A percentile compares a stretch with the other conserved stretches of the same genome.
phyloP scores from a whole-genome alignment of 2,329 filamentous ascomycete genomes.

The Fusarium gaditjirri region DNA sequence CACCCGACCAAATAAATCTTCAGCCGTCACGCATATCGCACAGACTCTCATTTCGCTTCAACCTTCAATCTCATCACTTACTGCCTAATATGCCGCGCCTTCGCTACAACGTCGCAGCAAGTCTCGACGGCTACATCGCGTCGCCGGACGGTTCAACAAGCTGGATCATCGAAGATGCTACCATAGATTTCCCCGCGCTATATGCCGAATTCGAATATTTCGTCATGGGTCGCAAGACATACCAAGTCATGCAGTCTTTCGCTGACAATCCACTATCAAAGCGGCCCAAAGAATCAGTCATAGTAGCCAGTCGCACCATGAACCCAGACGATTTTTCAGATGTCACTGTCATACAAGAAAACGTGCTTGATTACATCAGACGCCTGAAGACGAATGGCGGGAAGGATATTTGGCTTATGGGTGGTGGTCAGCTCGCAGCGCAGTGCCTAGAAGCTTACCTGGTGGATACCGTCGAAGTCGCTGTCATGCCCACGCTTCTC shows the following conservation, averaged over 20 bases:
- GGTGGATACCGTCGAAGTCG: constrained; percentile 47
- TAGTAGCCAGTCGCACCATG: constrained; percentile 45
- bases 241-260: constrained; percentile 42
- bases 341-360: constrained; percentile 41
- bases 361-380: constrained; percentile 33
- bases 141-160: constrained; percentile 42
- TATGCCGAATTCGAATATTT: constrained; percentile 48
- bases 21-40: background rate
- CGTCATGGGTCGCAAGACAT: constrained; percentile 52
- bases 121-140: constrained; percentile 51
- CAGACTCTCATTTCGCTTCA: background rate
- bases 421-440: constrained; percentile 46
- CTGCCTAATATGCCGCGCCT: constrained; percentile 32
- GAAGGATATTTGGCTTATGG: constrained; percentile 52
- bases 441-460: constrained; percentile 45
- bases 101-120: constrained; percentile 50
- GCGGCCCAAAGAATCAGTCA: constrained; percentile 34
- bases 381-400: constrained; percentile 34
- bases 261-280: constrained; percentile 38
- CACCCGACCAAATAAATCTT: background rate
- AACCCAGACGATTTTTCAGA: constrained; percentile 29
- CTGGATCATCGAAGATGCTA: constrained; percentile 48
- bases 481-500: constrained; percentile 41
- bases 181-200: constrained; percentile 48
- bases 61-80: background rate